Conservation (phyloP, 768 basidiomycete genomes). For the Trametes coccinea region DNA sequence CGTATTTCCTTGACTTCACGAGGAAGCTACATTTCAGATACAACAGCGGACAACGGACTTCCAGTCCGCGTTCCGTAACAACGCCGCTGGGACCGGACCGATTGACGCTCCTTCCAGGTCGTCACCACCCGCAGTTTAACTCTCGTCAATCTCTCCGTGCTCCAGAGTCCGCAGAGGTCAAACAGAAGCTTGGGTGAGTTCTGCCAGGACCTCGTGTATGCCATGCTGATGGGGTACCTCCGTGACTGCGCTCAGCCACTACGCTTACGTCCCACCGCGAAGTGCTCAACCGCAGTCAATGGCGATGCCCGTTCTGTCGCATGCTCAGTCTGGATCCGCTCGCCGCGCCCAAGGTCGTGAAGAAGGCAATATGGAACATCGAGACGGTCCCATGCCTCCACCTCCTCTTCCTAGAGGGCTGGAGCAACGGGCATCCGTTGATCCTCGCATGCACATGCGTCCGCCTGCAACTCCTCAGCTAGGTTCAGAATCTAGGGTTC, state of each 20-base stretch:
- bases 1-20: not conserved
- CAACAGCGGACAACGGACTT: conserved; percentile 32
- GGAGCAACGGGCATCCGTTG: not conserved
- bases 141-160: conserved; percentile 24
- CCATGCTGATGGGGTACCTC: not conserved
- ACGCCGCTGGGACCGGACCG: conserved; percentile 62
- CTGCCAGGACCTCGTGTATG: too few species aligned
- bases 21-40: conserved; percentile 6
- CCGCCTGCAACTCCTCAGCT: conserved; percentile 54
- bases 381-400: conserved; percentile 32
- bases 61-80: conserved; percentile 60
- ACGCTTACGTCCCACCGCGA: conserved; percentile 58
- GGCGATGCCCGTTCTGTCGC: conserved; percentile 37
- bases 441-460: conserved; percentile 42
- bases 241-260: conserved; percentile 53
- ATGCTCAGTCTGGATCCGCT: conserved; percentile 45
- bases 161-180: not conserved
- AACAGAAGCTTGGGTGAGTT: conserved; percentile 16
- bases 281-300: conserved; percentile 40
- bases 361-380: not conserved
- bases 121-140: conserved; percentile 48
- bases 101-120: conserved; percentile 66
- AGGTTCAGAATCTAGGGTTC: conserved; percentile 12
- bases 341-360: conserved; percentile 35
- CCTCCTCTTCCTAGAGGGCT: conserved; percentile 25